Percentiles rank a stretch among this genome's conserved stretches.
Conservation (phyloP, 2,329 filamentous ascomycete genomes). For the Chaetomiaceae sp. region DNA sequence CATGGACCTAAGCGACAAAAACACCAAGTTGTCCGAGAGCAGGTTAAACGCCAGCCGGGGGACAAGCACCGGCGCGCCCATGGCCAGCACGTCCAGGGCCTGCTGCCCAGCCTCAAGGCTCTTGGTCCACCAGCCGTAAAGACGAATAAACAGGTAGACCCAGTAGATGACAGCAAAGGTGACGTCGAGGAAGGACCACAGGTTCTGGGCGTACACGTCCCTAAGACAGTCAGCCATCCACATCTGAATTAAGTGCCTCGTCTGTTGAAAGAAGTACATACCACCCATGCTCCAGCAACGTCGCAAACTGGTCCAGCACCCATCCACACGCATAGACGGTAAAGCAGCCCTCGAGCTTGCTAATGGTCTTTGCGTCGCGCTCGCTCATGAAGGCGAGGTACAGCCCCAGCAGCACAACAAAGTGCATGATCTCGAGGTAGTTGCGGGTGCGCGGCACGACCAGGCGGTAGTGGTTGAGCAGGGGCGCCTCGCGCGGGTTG, state of each 20-base stretch:
- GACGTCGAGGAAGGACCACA: conserved; percentile 85
- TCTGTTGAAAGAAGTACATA: conserved; percentile 27
- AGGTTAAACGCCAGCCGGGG: conserved; percentile 78
- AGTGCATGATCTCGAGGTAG: conserved; percentile 69
- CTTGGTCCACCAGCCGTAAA: conserved; percentile 56
- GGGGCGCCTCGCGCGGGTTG: conserved; percentile 67
- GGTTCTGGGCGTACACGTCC: conserved; percentile 80
- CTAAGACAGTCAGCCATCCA: conserved; percentile 33
- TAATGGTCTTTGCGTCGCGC: conserved; percentile 55
- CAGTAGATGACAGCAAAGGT: conserved; percentile 70
- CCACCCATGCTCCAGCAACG: conserved; percentile 69
- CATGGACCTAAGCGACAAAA: conserved; percentile 77
- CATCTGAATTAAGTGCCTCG: conserved; percentile 30
- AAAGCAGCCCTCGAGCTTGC: conserved; percentile 61
- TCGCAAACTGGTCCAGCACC: conserved; percentile 73
- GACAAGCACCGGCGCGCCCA: conserved; percentile 72
- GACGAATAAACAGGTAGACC: conserved; percentile 62
- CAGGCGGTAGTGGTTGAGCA: conserved; percentile 80
- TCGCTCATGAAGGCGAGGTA: conserved; percentile 71
- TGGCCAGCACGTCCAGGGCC: conserved; percentile 72
- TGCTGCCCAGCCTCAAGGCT: conserved; percentile 53
- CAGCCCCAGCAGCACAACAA: conserved; percentile 61
- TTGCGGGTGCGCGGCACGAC: conserved; percentile 77
- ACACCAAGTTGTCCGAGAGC: conserved; percentile 78
- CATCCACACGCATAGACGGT: conserved; percentile 72